A percentile compares a stretch with the other conserved stretches of the same genome.
phyloP scores from a whole-genome alignment of 140 eudicot genomes.

The Eryngium alpinum region DNA sequence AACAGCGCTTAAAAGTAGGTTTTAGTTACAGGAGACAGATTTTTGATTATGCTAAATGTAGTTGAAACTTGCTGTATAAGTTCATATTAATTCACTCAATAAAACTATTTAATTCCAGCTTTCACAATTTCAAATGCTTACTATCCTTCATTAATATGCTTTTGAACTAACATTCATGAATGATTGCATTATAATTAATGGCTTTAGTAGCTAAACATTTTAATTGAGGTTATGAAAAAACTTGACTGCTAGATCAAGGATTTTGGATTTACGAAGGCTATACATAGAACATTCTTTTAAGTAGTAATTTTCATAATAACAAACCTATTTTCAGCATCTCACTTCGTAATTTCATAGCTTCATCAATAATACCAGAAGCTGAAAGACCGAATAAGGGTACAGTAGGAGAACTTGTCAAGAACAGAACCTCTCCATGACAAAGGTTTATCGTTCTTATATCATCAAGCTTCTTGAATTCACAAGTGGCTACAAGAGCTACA shows the following conservation, averaged over 20 bases:
- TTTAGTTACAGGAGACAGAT: too few species aligned
- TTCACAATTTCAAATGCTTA: too few species aligned
- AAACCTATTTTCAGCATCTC: slow-evolving; percentile 49
- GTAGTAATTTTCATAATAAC: slow-evolving; percentile 31
- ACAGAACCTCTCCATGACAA: slow-evolving; percentile 39
- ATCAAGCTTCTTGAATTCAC: slow-evolving; percentile 44
- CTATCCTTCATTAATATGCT: too few species aligned
- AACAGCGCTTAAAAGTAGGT: too few species aligned
- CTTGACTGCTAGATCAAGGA: slow-evolving; percentile 42
- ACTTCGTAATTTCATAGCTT: slow-evolving; percentile 50
- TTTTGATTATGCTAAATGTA: too few species aligned
- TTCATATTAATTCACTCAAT: too few species aligned
- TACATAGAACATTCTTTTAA: slow-evolving; percentile 50
- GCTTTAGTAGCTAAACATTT: slow-evolving; percentile 46
- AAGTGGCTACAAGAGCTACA: slow-evolving; percentile 50
- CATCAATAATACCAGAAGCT: slow-evolving; percentile 38
- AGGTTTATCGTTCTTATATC: slow-evolving; percentile 31
- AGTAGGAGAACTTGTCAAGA: slow-evolving; percentile 48
- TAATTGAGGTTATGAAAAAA: slow-evolving; percentile 39
- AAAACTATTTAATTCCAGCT: too few species aligned
- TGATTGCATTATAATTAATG: slow-evolving; percentile 42
- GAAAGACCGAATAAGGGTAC: slow-evolving; percentile 47
- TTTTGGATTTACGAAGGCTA: slow-evolving; percentile 50
- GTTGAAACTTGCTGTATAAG: too few species aligned
- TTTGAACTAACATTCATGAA: slow-evolving; percentile 36